Base-by-base conservation (phyloP, 2,329 filamentous ascomycete species). In the Malbranchea cinnamomea region DNA sequence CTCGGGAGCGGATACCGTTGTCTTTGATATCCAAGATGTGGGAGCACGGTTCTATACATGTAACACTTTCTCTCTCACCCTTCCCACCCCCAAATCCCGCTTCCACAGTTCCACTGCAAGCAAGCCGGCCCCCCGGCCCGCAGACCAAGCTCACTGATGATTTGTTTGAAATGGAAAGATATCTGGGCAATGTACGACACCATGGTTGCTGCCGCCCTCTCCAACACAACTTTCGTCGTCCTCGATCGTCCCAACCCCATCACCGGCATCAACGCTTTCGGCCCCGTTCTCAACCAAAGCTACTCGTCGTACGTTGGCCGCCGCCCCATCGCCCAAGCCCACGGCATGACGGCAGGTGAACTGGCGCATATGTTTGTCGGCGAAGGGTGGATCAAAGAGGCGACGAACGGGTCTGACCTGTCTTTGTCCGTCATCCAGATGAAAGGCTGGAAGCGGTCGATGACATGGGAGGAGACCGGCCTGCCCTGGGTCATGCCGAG, bases 21-120 rank as follows among this genome's bases (percentile, higher is more conserved):
- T 30, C 6, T 30, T 30, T 30, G 28, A 30, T 23, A 30, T 30
- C 16, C 28, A 30, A 21, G 28, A 30, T 15, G 28, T 30, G 13
- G 28, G 28, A 4, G 15, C 28, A 6, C 28, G 16, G 3, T 30
- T 20, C 23, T 30, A 30, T 23, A 30, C 28, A 12, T 30, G 28
- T 30, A 23, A 30, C 17, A 9, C 10, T 6, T 5, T 19, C 11
- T 7, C 18, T 14, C 6, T n/a, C 11, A 12, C 8, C 8, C n/a
- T n/a, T n/a, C n/a, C n/a, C n/a, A n/a, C n/a, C n/a, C n/a, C n/a
- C n/a, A n/a, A n/a, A n/a, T n/a, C n/a, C n/a, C n/a, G n/a, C n/a
- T n/a, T n/a, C n/a, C n/a, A n/a, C n/a, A n/a, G n/a, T n/a, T n/a
- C n/a, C n/a, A n/a, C n/a, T n/a, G n/a, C n/a, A n/a, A n/a, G n/a